Evolutionary conservation across 1,139 yeast genomes (phyloP).

Genomic region (Meyerozyma athensensis): DNA sequence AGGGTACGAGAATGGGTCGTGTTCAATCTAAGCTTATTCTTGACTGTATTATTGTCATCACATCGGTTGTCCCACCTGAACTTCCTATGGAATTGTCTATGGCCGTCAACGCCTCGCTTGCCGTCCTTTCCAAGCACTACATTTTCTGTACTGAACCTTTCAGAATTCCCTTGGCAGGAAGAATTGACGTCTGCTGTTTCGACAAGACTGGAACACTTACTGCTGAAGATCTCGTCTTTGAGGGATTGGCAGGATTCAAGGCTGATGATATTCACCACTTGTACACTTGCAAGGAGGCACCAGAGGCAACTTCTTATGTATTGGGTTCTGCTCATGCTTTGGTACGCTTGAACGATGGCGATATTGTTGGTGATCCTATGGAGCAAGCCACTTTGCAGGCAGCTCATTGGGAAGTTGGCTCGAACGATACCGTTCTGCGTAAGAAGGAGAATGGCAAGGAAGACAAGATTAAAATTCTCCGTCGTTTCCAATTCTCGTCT

Average conservation of each 20-base stretch:
- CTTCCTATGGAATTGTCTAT: constrained; percentile 98
- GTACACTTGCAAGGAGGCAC: constrained; percentile 52
- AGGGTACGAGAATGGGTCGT: constrained; percentile 94
- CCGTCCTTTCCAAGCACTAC: constrained; percentile 80
- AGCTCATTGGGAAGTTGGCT: constrained; percentile 79
- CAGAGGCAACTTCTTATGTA: constrained; percentile 64
- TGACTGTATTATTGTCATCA: constrained; percentile 91
- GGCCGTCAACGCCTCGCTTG: constrained; percentile 92
- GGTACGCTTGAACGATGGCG: constrained; percentile 91
- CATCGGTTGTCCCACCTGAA: constrained; percentile 99
- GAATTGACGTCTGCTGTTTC: constrained; percentile 97
- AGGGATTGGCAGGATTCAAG: constrained; percentile 88
- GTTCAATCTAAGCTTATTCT: constrained; percentile 87
- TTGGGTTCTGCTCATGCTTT: constrained; percentile 96
- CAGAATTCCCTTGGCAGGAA: constrained; percentile 96
- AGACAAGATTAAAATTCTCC: constrained; percentile 66
- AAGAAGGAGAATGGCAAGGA: constrained; percentile 28
- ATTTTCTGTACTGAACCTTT: constrained; percentile 98
- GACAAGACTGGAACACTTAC: constrained; percentile 98
- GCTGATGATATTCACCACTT: constrained; percentile 50
- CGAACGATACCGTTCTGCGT: constrained; percentile 62
- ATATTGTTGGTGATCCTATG: constrained; percentile 98
- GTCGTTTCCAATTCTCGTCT: constrained; percentile 96
- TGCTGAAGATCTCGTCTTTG: constrained; percentile 93
- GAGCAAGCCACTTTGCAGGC: constrained; percentile 93